Conservation (phyloP, 768 basidiomycete species). For the Neoboletus brunneissimus region DNA sequence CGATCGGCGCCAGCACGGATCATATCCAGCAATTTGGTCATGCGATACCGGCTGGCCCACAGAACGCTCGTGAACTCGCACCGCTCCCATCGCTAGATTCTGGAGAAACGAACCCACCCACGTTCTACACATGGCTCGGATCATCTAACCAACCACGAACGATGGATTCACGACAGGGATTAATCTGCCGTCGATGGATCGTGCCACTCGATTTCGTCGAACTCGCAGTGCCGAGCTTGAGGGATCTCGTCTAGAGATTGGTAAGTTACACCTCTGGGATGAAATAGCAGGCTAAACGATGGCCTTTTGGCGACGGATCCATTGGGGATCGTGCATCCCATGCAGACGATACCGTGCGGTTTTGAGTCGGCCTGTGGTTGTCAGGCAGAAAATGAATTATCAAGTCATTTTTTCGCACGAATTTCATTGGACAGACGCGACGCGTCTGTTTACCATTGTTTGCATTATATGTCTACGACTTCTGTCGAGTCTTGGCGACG, state of each 20-base stretch:
- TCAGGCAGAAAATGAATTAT: neutral
- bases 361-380: neutral
- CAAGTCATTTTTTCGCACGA: neutral
- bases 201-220: too few species aligned
- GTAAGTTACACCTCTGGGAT: neutral
- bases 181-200: too few species aligned
- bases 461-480: constrained; percentile 6
- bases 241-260: neutral
- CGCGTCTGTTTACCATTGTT: constrained; percentile 33
- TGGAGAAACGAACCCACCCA: neutral
- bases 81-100: neutral
- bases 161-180: neutral
- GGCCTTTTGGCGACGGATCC: too few species aligned
- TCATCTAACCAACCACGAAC: neutral
- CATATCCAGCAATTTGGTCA: neutral
- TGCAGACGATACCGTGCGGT: neutral
- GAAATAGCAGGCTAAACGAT: neutral
- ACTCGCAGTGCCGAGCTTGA: neutral
- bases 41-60: neutral
- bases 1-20: neutral
- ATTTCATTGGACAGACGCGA: constrained; percentile 26
- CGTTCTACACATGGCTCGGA: neutral
- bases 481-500: neutral
- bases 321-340: too few species aligned
- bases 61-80: neutral